Base-by-base conservation (phyloP, 805 yeast genomes). In the Candida dendrica region DNA sequence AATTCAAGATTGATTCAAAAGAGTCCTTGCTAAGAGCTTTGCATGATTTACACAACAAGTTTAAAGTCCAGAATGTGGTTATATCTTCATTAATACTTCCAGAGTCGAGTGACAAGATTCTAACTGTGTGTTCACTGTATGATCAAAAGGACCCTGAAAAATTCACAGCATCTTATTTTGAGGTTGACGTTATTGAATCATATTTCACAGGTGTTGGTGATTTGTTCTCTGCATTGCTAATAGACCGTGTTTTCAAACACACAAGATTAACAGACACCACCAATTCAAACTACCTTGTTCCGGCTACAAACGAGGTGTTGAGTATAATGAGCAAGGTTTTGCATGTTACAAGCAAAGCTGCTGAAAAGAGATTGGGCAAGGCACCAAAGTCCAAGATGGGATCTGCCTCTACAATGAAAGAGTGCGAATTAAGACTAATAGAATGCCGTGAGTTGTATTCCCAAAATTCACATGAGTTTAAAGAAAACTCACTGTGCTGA, bases 131-230 rank as follows among this genome's bases (percentile, higher is more conserved):
- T n/a, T n/a, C n/a, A n/a, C n/a, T n/a, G n/a, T n/a, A n/a, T n/a
- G n/a, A n/a, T n/a, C n/a, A n/a, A n/a, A n/a, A n/a, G n/a, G n/a
- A n/a, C n/a, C n/a, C 37, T 0, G 46, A 47, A 20, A 51, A 47
- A 18, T 42, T 84, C 11, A 63, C 72, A 17, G 86, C 88, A 9
- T 63, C 68, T 2, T n/a, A n/a, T n/a, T n/a, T n/a, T n/a, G n/a
- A n/a, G n/a, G n/a, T n/a, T n/a, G n/a, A n/a, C n/a, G n/a, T n/a
- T n/a, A n/a, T n/a, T n/a, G n/a, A n/a, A n/a, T n/a, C n/a, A n/a
- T n/a, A n/a, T n/a, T 84, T 83, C 56, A 79, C 78, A 34, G 93
- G 93, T 1, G 74, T 85, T 44, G 93, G 93, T 2, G 93, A 84
- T 55, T 60, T 84, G 15, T 81, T 84, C 56, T 67, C 80, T 3